Conservation (phyloP, 2,329 filamentous ascomycete genomes). For the Graphium sp. region DNA sequence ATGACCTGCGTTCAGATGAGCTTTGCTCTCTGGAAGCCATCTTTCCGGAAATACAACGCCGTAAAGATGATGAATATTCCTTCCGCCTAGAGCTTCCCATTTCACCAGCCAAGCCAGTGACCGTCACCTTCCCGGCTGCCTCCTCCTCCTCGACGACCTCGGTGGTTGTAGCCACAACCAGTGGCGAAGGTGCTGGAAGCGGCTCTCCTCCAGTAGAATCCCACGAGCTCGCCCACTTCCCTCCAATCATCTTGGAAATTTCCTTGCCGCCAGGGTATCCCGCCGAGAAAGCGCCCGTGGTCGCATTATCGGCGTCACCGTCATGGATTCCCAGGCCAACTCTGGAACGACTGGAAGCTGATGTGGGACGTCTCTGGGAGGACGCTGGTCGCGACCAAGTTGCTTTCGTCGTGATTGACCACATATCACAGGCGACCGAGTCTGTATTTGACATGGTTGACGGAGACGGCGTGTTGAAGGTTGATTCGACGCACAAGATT, state of each 20-base stretch:
- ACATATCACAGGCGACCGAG: conserved; percentile 40
- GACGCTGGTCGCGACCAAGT: conserved; percentile 41
- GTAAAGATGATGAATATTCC: conserved; percentile 23
- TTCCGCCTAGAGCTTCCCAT: conserved; percentile 42
- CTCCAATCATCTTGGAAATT: conserved; percentile 35
- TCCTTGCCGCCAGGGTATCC: conserved; percentile 42
- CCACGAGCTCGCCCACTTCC: conserved; percentile 37
- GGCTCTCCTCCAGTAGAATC: conserved; percentile 17
- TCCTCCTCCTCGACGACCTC: conserved; percentile 7
- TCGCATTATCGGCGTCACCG: conserved; percentile 34
- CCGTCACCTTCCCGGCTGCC: conserved; percentile 37
- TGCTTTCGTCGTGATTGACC: conserved; percentile 47
- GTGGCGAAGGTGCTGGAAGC: conserved; percentile 6
- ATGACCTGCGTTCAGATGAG: conserved; percentile 39
- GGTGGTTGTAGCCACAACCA: conserved; percentile 9
- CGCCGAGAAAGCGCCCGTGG: conserved; percentile 26
- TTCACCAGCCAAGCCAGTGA: conserved; percentile 33
- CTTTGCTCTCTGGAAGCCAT: conserved; percentile 45
- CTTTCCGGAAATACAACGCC: conserved; percentile 43
- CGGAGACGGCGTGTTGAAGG: conserved; percentile 26
- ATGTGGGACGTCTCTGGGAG: conserved; percentile 40
- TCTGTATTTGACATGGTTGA: conserved; percentile 41
- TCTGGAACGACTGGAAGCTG: conserved; percentile 29
- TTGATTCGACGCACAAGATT: conserved; percentile 44
- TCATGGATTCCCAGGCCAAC: conserved; percentile 36